Evolutionary conservation across 495 filamentous ascomycete species (phyloP).

Genomic region (Penicillium pancosmium): DNA sequence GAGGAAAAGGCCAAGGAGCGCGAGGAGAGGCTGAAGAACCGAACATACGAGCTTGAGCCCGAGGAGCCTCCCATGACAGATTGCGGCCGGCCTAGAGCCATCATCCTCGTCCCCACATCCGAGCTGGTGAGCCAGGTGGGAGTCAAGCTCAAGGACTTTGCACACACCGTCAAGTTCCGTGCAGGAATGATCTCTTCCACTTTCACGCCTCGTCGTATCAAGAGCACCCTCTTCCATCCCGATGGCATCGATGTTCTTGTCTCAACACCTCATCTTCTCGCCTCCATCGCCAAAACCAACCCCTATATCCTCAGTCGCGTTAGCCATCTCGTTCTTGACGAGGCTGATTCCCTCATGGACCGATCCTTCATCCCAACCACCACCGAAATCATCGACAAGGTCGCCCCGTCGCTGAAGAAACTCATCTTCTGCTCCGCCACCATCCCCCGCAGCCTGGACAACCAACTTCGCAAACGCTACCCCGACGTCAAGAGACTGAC

Average conservation of each 20-base stretch:
- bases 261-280: conserved; percentile 84
- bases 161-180: conserved; percentile 82
- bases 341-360: conserved; percentile 94
- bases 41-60: conserved; percentile 56
- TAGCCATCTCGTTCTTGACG: conserved; percentile 84
- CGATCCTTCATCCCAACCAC: conserved; percentile 86
- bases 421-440: conserved; percentile 97
- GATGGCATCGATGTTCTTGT: conserved; percentile 84
- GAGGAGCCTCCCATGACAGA: conserved; percentile 57
- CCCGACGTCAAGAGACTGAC: conserved; percentile 82
- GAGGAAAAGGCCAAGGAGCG: conserved; percentile 49
- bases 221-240: conserved; percentile 78
- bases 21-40: conserved; percentile 52
- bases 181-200: conserved; percentile 77
- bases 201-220: conserved; percentile 76
- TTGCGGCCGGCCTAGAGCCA: conserved; percentile 74
- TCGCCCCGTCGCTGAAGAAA: conserved; percentile 76
- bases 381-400: conserved; percentile 74
- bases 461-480: conserved; percentile 75
- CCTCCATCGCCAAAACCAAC: conserved; percentile 80
- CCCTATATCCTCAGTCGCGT: conserved; percentile 89
- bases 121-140: conserved; percentile 92
- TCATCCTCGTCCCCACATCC: conserved; percentile 91
- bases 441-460: conserved; percentile 86
- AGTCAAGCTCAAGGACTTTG: conserved; percentile 72